Percentiles rank a stretch among this genome's conserved stretches.
Conservation (phyloP, 768 basidiomycete species). For the Amanita brunnescens region DNA sequence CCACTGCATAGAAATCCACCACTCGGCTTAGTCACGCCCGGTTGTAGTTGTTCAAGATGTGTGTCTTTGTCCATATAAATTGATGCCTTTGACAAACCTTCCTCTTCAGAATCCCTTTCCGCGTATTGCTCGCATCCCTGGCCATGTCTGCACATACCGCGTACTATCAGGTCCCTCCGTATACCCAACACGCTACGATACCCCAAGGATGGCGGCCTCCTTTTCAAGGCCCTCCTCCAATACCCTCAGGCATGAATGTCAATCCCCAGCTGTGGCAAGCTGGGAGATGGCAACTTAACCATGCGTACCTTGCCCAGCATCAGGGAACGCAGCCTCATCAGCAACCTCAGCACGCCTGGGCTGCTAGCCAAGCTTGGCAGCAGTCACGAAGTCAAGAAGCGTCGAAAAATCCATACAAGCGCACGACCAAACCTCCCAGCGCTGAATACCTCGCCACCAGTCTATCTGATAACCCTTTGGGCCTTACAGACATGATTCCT, state of each 20-base stretch:
- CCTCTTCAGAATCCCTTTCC: not conserved
- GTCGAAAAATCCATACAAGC: constrained; percentile 55
- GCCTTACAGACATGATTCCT: constrained; percentile 56
- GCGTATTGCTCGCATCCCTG: not conserved
- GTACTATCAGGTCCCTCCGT: constrained; percentile 5
- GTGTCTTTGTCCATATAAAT: not conserved
- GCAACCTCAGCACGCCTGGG: constrained; percentile 24
- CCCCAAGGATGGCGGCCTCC: constrained; percentile 21
- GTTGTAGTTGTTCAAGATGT: not conserved
- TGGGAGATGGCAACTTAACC: constrained; percentile 46
- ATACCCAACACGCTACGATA: constrained; percentile 7
- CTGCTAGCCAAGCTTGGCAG: constrained; percentile 32
- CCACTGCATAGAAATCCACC: not conserved
- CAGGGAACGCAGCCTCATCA: constrained; percentile 15
- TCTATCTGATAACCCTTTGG: constrained; percentile 55
- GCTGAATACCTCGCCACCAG: constrained; percentile 55
- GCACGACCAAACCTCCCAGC: constrained; percentile 49
- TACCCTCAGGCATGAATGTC: constrained; percentile 36
- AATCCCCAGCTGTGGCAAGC: constrained; percentile 43
- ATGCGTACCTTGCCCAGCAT: constrained; percentile 25
- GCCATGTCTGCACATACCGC: constrained; percentile 6
- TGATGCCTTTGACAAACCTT: not conserved
- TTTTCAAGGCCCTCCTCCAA: constrained; percentile 45
- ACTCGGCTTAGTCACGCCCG: not conserved
- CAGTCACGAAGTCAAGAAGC: constrained; percentile 18